Base-by-base conservation (phyloP, 2,329 filamentous ascomycete genomes). In the Fonsecaea multimorphosa region DNA sequence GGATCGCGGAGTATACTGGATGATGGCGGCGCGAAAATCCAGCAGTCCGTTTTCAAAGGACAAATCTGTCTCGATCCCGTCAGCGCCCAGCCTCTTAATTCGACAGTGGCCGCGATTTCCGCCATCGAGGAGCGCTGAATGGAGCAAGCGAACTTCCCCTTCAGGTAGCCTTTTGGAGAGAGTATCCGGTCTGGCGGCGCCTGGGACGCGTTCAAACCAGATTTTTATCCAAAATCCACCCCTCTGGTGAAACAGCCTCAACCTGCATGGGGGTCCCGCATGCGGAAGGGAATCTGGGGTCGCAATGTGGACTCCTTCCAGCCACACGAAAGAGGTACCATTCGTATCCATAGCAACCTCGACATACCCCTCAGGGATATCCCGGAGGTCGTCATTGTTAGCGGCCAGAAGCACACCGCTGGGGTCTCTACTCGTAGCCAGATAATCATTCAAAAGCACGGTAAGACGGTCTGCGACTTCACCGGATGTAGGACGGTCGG, bases 61-160 rank as follows among this genome's bases (percentile, higher is more conserved):
- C 27, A 54, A 9, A 32, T 54, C 52, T n/a, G 7, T 54, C 32
- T 16, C 27, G 24, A 54, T 32, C 1, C 52, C 27, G 32, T 54
- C 52, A 6, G 27, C 52, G 24, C 52, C 52, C 52, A 12, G 2
- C 24, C 52, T 31, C 52, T 32, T 9, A n/a, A 54, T 54, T n/a
- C 52, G 52, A 54, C 52, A 54, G 27, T n/a, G 52, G 24, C 52
- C 52, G 32, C 52, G 52, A n/a, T 32, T n/a, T 22, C 32, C 52
- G 6, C 52, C 52, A 2, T 54, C 27, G 12, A 54, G 52, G 12
- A 54, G 52, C 12, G 52, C 52, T 12, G 52, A 31, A 19, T 54
- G 52, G 11, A 54, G 9, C 27, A 54, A 54, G 7, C 52, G 12
- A 22, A 32, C 27, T 32, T 54, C 27, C 24, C 24, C 52, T 27